These are phyloP conservation scores for Triangularia setosa DNA, from an alignment of 2,329 filamentous ascomycete genomes.

Conservation along the genomic window DNA sequence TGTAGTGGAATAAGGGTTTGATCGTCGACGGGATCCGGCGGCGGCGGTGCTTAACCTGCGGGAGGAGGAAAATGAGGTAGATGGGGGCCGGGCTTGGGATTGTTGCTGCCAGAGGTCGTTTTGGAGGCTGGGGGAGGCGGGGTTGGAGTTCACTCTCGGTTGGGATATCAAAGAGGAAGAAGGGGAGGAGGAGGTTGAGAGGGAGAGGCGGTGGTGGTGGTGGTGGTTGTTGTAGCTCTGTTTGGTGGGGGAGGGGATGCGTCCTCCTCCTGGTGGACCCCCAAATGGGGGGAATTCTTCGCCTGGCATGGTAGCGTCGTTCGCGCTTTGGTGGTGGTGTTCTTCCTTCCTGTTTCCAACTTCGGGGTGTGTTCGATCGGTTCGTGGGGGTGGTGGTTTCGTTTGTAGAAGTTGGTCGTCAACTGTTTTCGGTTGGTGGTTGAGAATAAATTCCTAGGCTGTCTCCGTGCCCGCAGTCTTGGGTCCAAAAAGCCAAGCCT, in stretches of 20 bases:
- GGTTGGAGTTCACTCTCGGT: neutral
- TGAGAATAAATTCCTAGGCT: no score
- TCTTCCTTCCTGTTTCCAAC: neutral
- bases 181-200: slow-evolving; percentile 2
- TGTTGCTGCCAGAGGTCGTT: neutral
- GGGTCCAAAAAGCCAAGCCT: no score
- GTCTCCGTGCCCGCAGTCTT: no score
- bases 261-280: neutral
- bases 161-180: neutral
- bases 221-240: neutral
- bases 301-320: neutral
- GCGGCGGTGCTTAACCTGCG: slow-evolving; percentile 7
- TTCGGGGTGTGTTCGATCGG: neutral
- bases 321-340: neutral
- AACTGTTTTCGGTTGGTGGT: neutral
- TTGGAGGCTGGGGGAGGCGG: slow-evolving; percentile 13
- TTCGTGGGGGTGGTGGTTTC: neutral
- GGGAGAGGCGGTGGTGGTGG: neutral
- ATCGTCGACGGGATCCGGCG: neutral
- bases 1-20: neutral
- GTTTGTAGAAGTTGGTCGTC: neutral
- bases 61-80: slow-evolving; percentile 6
- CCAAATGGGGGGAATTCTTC: slow-evolving; percentile 1
- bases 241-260: neutral
- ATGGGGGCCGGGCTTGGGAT: slow-evolving; percentile 6